Base-by-base conservation (phyloP, 768 basidiomycete species). In the Peribolospora kevripleyi region DNA sequence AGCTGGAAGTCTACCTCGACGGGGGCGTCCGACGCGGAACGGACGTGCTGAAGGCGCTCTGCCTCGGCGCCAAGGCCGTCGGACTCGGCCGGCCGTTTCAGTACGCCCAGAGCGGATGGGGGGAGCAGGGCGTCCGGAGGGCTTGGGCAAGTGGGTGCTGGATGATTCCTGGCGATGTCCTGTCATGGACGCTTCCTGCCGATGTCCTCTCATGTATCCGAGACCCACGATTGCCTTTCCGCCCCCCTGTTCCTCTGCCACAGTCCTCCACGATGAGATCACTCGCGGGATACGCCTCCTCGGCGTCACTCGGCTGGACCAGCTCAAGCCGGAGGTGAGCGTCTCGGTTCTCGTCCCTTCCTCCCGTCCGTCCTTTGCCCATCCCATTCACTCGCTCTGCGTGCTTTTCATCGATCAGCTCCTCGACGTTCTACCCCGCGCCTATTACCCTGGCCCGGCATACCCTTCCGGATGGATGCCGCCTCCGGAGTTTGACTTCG, bases 81-180 rank as follows among this genome's bases (percentile, higher is more conserved):
- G 87, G 88, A 4, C 69, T 93, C 41, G 88, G 88, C 2, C 72
- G 88, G 84, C 88, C 71, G 72, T 93, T 8, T 91, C 82, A 62
- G 85, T 70, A 68, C 54, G 61, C 64, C 6, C 59, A 60, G 36
- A 54, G 64, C 48, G 65, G 63, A 11, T 67, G 65, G 57, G 68
- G 67, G 2, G 62, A 67, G 51, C 63, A 67, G 47, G 68, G 68
- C 43, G 67, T 69, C 3, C 56, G 62, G 2, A 66, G 66, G 46
- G 65, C 63, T 51, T 63, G 66, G n/a, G 64, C 64, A 56, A 66
- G 66, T 67, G 58, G 60, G 65, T 61, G 5, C 43, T 45, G 43
- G 7, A 45, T 7, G 13, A 13, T 13, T 7, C 43, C n/a, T n/a
- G n/a, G n/a, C n/a, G n/a, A n/a, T n/a, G n/a, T n/a, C n/a, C n/a